phyloP scores from a whole-genome alignment of 768 basidiomycete species.

The Podaxis sp. region DNA sequence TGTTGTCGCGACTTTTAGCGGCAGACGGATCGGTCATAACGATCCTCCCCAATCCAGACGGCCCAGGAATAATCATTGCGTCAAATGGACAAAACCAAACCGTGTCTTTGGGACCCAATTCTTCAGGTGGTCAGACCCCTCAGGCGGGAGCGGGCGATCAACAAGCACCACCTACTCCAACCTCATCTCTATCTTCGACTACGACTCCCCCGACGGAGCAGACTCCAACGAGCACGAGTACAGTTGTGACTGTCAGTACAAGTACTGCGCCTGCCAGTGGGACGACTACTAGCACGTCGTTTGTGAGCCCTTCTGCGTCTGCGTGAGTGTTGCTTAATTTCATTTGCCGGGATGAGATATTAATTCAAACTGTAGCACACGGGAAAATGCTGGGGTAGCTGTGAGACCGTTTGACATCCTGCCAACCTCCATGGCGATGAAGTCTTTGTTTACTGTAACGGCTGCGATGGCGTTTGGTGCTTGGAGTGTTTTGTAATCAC shows the following conservation, averaged over 20 bases:
- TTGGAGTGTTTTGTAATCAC: slow-evolving; percentile 8
- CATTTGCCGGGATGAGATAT: neutral
- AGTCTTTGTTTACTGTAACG: neutral
- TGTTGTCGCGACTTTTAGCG: neutral
- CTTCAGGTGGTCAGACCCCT: neutral
- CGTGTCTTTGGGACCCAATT: neutral
- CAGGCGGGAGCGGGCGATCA: neutral
- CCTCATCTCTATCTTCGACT: neutral
- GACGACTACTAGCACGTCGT: neutral
- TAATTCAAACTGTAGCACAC: neutral
- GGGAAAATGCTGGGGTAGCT: neutral
- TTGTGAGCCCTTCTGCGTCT: neutral
- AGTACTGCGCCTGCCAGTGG: neutral
- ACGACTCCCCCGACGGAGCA: no score
- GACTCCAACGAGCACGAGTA: slow-evolving; percentile 7
- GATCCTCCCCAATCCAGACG: neutral
- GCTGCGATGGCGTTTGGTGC: neutral
- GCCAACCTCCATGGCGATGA: neutral
- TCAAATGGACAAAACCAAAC: neutral
- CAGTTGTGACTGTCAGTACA: neutral
- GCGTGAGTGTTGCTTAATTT: neutral
- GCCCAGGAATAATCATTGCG: slow-evolving; percentile 1
- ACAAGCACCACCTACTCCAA: neutral
- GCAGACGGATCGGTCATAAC: neutral
- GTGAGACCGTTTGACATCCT: slow-evolving; percentile 3